Conservation (phyloP, 495 filamentous ascomycete genomes). For the Neurospora sp. region DNA sequence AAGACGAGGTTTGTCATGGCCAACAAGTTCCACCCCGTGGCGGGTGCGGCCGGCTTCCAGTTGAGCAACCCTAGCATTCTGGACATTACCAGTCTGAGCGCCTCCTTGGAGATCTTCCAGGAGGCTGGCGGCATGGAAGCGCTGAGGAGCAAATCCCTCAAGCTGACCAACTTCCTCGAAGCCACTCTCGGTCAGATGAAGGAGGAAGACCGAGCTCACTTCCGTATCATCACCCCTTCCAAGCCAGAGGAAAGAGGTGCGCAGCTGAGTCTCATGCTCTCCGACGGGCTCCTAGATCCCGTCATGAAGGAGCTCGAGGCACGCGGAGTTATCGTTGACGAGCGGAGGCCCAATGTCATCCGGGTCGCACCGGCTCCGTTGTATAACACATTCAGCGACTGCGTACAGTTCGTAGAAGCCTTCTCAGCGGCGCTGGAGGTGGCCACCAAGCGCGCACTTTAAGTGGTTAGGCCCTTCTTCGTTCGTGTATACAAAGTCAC, state of each 20-base stretch:
- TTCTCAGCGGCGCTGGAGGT: conserved; percentile 43
- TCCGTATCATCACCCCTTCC: conserved; percentile 71
- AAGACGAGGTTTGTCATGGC: conserved; percentile 67
- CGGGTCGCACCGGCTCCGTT: conserved; percentile 85
- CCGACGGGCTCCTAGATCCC: conserved; percentile 53
- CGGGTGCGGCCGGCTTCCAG: conserved; percentile 61
- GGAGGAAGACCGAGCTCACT: conserved; percentile 42
- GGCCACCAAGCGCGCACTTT: conserved; percentile 8
- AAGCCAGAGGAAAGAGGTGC: conserved; percentile 67
- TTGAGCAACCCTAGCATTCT: conserved; percentile 58
- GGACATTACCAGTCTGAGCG: conserved; percentile 59
- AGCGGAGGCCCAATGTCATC: conserved; percentile 82
- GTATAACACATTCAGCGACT: conserved; percentile 78
- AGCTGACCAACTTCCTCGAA: conserved; percentile 74
- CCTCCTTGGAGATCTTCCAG: conserved; percentile 71
- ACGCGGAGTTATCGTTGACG: conserved; percentile 70
- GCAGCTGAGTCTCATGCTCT: conserved; percentile 70
- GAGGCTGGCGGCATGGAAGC: conserved; percentile 55
- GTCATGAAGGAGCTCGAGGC: conserved; percentile 62
- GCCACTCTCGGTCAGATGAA: conserved; percentile 44
- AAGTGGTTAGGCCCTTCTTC: background rate
- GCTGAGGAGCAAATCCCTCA: conserved; percentile 64
- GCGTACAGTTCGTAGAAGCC: conserved; percentile 63
- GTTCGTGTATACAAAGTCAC: background rate
- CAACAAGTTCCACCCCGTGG: conserved; percentile 63